Evolutionary conservation across 2,329 filamentous ascomycete species (phyloP).

Genomic region (Graphilbum ipis-grandicollis): DNA sequence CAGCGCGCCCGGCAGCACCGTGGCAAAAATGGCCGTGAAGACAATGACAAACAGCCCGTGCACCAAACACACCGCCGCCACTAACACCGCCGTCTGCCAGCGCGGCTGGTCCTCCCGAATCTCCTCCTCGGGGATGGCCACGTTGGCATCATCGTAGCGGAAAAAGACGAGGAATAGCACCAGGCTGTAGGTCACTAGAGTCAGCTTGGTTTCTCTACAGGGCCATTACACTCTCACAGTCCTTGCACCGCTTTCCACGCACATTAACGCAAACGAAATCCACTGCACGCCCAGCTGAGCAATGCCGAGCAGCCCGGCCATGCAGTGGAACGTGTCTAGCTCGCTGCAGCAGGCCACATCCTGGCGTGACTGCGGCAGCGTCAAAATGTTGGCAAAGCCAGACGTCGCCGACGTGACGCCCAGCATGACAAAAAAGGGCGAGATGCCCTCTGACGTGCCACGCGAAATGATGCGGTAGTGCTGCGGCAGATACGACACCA

Average conservation of each 20-base stretch:
- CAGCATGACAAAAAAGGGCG: constrained; percentile 87
- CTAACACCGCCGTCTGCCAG: constrained; percentile 62
- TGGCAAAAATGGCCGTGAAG: constrained; percentile 49
- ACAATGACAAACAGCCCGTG: constrained; percentile 59
- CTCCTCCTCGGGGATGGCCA: constrained; percentile 29
- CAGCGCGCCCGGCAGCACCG: constrained; percentile 45
- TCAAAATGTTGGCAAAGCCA: constrained; percentile 82
- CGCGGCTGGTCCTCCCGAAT: constrained; percentile 35
- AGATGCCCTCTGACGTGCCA: constrained; percentile 82
- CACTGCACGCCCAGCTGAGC: constrained; percentile 84
- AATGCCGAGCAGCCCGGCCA: constrained; percentile 72
- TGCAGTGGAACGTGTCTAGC: constrained; percentile 66
- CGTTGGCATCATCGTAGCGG: constrained; percentile 41
- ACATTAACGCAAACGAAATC: constrained; percentile 87
- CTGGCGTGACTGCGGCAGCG: constrained; percentile 62
- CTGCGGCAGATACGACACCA: constrained; percentile 88
- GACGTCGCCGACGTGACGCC: constrained; percentile 79
- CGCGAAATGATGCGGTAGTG: constrained; percentile 80
- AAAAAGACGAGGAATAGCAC: constrained; percentile 93
- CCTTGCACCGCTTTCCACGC: constrained; percentile 16
- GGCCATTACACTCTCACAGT: not conserved
- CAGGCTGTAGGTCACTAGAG: constrained; percentile 45
- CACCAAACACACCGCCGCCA: constrained; percentile 54
- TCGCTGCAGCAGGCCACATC: constrained; percentile 78
- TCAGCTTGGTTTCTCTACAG: not conserved